Percentiles rank a stretch among this genome's conserved stretches.
Evolutionary conservation across 768 basidiomycete genomes (phyloP).

Genomic region (Mycena venus): DNA sequence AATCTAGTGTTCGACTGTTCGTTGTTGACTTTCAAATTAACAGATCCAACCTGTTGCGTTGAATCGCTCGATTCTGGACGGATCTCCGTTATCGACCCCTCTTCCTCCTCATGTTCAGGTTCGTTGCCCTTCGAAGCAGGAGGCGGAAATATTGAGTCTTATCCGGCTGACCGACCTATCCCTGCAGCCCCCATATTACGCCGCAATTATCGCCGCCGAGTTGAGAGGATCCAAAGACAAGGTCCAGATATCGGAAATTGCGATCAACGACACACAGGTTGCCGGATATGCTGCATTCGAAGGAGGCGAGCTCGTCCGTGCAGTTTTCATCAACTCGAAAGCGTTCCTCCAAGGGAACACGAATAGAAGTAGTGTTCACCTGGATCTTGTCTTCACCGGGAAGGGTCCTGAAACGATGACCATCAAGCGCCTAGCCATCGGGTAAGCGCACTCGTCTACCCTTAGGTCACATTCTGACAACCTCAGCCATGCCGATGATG

Average conservation of each 20-base stretch:
- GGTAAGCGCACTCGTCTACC: slow-evolving; percentile 43
- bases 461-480: background rate
- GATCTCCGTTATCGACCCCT: slow-evolving; percentile 62
- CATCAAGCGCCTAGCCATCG: slow-evolving; percentile 63
- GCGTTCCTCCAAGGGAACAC: slow-evolving; percentile 58
- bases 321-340: slow-evolving; percentile 70
- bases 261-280: slow-evolving; percentile 58
- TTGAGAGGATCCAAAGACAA: slow-evolving; percentile 61
- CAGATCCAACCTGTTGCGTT: slow-evolving; percentile 76
- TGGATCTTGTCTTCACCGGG: slow-evolving; percentile 55
- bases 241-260: slow-evolving; percentile 60
- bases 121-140: background rate
- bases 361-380: slow-evolving; percentile 55
- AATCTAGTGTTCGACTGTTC: background rate
- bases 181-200: slow-evolving; percentile 69
- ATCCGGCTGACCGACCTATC: background rate
- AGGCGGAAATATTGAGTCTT: no score
- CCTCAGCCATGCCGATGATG: slow-evolving; percentile 62
- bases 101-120: slow-evolving; percentile 69
- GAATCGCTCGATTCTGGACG: slow-evolving; percentile 69
- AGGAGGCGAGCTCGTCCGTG: slow-evolving; percentile 54
- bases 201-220: slow-evolving; percentile 70
- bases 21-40: background rate
- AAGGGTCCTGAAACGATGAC: slow-evolving; percentile 45
- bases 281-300: slow-evolving; percentile 77